A percentile compares a stretch with the other conserved stretches of the same genome.
These are phyloP conservation scores for Aspergillus quadricinctus DNA, from an alignment of 2,329 filamentous ascomycete species.

Conservation along the genomic window DNA sequence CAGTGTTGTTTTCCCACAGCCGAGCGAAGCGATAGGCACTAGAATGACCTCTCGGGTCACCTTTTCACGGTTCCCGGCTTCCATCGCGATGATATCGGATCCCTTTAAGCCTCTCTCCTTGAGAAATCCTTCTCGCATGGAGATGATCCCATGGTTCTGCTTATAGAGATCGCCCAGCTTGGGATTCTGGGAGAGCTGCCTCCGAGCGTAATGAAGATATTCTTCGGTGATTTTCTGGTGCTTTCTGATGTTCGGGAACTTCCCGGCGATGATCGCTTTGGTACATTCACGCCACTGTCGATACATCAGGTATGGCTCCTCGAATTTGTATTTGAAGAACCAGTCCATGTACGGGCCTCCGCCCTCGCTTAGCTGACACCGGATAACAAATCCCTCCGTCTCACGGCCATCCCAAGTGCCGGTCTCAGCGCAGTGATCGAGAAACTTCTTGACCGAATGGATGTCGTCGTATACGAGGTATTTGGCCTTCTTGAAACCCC, in stretches of 20 bases:
- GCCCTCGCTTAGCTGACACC: constrained; percentile 65
- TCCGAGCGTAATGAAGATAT: constrained; percentile 77
- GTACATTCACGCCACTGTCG: constrained; percentile 98
- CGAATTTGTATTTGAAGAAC: constrained; percentile 99
- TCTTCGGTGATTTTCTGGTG: constrained; percentile 86
- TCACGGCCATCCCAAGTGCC: constrained; percentile 87
- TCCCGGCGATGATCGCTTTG: constrained; percentile 76
- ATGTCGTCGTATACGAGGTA: constrained; percentile 74
- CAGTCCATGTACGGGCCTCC: constrained; percentile 70
- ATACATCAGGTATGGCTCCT: constrained; percentile 98
- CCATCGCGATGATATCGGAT: constrained; percentile 76
- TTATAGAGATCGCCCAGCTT: constrained; percentile 68
- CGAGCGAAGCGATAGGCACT: constrained; percentile 88
- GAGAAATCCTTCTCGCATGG: constrained; percentile 82
- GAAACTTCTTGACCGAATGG: constrained; percentile 68
- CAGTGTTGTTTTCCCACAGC: constrained; percentile 94
- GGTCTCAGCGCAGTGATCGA: constrained; percentile 80
- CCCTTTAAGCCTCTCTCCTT: constrained; percentile 79
- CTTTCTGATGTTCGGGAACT: constrained; percentile 73
- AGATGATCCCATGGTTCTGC: constrained; percentile 91
- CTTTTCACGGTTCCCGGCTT: constrained; percentile 48
- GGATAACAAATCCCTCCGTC: constrained; percentile 93
- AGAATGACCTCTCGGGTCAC: constrained; percentile 69
- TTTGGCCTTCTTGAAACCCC: constrained; percentile 90
- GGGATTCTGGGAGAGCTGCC: constrained; percentile 65